A percentile compares a stretch with the other conserved stretches of the same genome.
Evolutionary conservation across 1,284 basidiomycete species (phyloP).

Genomic region (Erythrobasidium hasegawianum): DNA sequence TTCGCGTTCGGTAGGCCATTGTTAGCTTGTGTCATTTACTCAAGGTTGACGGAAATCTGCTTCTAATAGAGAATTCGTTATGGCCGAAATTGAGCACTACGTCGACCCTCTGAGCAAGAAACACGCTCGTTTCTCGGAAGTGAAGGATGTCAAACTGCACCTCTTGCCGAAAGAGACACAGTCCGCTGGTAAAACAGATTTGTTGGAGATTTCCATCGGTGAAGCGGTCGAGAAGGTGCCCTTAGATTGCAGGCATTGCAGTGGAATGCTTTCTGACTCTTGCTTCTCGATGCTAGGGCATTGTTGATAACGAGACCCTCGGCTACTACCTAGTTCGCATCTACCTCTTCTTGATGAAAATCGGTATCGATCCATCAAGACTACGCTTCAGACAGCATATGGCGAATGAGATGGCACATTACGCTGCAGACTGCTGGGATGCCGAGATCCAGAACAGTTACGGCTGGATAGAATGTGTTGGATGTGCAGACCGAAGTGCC

Average conservation of each 20-base stretch:
- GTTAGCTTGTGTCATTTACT: not conserved
- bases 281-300: constrained; percentile 53
- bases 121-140: constrained; percentile 78
- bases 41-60: not conserved
- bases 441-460: constrained; percentile 92
- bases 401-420: constrained; percentile 98
- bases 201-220: constrained; percentile 70
- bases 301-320: constrained; percentile 94
- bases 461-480: constrained; percentile 99
- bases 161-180: constrained; percentile 84
- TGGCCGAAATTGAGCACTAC: constrained; percentile 99
- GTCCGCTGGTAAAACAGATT: constrained; percentile 65
- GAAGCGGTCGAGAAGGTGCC: constrained; percentile 67
- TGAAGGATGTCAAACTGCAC: constrained; percentile 68
- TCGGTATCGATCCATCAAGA: constrained; percentile 81
- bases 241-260: not conserved
- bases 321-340: constrained; percentile 96
- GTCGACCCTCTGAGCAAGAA: constrained; percentile 92
- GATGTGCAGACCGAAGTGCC: constrained; percentile 97
- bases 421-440: constrained; percentile 98
- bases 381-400: constrained; percentile 96
- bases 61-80: constrained; percentile 77
- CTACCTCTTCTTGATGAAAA: constrained; percentile 82
- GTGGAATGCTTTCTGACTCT: not conserved
- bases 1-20: constrained; percentile 68